Evolutionary conservation across 371 early-diverging fungal genomes (phyloP).

Genomic region (Conidiobolus incongruus): DNA sequence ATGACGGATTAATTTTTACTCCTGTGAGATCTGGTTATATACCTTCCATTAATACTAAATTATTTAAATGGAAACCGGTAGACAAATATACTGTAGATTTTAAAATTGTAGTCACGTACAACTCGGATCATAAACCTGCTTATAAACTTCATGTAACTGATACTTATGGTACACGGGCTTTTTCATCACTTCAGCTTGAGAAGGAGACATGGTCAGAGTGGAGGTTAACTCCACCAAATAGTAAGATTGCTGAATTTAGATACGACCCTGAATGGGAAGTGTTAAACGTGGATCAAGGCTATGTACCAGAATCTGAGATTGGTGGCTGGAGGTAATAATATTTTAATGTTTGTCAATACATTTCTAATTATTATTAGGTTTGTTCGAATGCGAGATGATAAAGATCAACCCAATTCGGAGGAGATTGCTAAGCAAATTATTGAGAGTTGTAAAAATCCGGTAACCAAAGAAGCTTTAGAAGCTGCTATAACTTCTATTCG

Average conservation of each 20-base stretch:
- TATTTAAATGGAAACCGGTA: slow-evolving; percentile 81
- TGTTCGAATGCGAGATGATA: too few relatives aligned
- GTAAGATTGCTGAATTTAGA: slow-evolving; percentile 28
- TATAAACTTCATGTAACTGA: slow-evolving; percentile 25
- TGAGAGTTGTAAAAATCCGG: too few relatives aligned
- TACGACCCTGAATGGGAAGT: slow-evolving; percentile 25
- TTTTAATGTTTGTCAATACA: too few relatives aligned
- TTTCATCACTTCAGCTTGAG: slow-evolving; percentile 17
- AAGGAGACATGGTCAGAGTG: slow-evolving; percentile 6
- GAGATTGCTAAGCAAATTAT: too few relatives aligned
- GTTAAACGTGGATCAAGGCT: slow-evolving; percentile 21
- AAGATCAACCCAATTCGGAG: too few relatives aligned
- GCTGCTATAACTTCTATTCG: too few relatives aligned
- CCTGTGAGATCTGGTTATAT: slow-evolving; percentile 43
- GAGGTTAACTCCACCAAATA: slow-evolving; percentile 27
- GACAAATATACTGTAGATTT: slow-evolving; percentile 70
- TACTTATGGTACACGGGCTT: slow-evolving; percentile 18
- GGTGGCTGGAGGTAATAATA: slow-evolving; percentile 27
- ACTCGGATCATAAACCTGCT: slow-evolving; percentile 29
- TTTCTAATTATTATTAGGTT: too few relatives aligned
- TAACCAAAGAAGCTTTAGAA: too few relatives aligned
- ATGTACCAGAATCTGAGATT: slow-evolving; percentile 18
- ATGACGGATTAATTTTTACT: slow-evolving; percentile 74
- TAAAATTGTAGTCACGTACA: slow-evolving; percentile 21
- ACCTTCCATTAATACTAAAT: slow-evolving; percentile 26